A percentile compares a stretch with the other conserved stretches of the same genome.
These are phyloP conservation scores for Nakazawaea wickerhamii DNA, from an alignment of 805 yeast species.

Conservation along the genomic window DNA sequence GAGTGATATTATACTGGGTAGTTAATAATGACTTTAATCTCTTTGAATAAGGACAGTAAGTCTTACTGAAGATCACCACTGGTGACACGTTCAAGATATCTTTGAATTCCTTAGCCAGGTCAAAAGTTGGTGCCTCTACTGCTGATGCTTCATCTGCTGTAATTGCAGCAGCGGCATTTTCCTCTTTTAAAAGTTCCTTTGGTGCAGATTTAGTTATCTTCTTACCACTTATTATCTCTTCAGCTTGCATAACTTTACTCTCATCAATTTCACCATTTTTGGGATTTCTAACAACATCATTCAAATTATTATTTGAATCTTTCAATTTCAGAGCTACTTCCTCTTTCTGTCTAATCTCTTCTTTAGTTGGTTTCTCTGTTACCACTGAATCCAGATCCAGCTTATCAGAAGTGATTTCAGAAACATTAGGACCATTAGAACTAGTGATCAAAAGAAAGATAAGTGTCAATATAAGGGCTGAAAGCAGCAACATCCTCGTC, in stretches of 20 bases:
- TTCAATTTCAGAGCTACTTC: conserved; percentile 7
- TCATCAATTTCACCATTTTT: conserved; percentile 35
- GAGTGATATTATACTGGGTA: conserved; percentile 63
- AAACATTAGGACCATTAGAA: conserved; percentile 7
- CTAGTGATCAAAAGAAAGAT: conserved; percentile 31
- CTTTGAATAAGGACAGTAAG: conserved; percentile 73
- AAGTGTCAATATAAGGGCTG: conserved; percentile 33
- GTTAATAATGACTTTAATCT: conserved; percentile 61
- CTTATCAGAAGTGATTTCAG: conserved; percentile 6
- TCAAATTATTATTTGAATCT: conserved; percentile 14
- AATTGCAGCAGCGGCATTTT: conserved; percentile 6
- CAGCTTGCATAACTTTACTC: conserved; percentile 33
- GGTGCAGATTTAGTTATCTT: conserved; percentile 3
- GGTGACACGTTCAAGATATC: conserved; percentile 59
- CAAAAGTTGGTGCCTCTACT: conserved; percentile 32
- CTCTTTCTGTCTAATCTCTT: conserved; percentile 12
- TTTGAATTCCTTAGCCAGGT: conserved; percentile 48
- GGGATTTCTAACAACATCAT: conserved; percentile 24
- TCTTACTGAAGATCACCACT: conserved; percentile 55
- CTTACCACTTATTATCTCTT: conserved; percentile 20
- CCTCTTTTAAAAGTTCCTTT: conserved; percentile 15
- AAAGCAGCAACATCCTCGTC: conserved; percentile 34
- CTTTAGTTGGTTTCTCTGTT: conserved; percentile 18
- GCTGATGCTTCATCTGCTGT: no score
- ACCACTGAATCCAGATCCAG: conserved; percentile 13